Evolutionary conservation across 2,329 filamentous ascomycete species (phyloP).

Genomic region (Pseudogymnoascus sp.): DNA sequence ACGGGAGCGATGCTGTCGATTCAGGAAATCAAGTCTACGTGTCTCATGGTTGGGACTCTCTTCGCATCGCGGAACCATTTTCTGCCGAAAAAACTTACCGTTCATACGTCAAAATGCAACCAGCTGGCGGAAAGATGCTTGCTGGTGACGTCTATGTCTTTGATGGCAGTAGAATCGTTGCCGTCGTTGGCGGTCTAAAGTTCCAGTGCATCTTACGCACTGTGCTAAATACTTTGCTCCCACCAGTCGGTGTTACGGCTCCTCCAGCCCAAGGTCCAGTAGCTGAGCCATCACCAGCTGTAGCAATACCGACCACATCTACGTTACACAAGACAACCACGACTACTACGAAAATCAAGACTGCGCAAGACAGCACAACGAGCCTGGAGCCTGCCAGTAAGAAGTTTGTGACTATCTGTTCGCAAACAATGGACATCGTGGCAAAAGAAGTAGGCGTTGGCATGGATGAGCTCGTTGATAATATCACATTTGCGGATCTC

Average conservation of each 20-base stretch:
- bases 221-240: slow-evolving; percentile 60
- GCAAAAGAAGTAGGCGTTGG: slow-evolving; percentile 51
- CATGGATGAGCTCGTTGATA: slow-evolving; percentile 49
- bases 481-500: slow-evolving; percentile 49
- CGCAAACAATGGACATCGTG: slow-evolving; percentile 46
- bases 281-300: slow-evolving; percentile 30
- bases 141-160: slow-evolving; percentile 50
- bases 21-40: slow-evolving; percentile 51
- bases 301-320: slow-evolving; percentile 26
- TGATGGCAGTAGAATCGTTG: slow-evolving; percentile 31
- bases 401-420: slow-evolving; percentile 41
- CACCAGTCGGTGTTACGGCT: slow-evolving; percentile 46
- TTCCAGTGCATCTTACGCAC: slow-evolving; percentile 42
- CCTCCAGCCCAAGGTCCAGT: slow-evolving; percentile 32
- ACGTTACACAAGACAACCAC: slow-evolving; percentile 28
- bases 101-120: slow-evolving; percentile 53
- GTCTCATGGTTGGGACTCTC: slow-evolving; percentile 52
- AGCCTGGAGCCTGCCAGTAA: slow-evolving; percentile 45
- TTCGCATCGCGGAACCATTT: slow-evolving; percentile 44
- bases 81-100: slow-evolving; percentile 43
- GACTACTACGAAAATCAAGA: slow-evolving; percentile 34
- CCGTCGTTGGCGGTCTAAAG: slow-evolving; percentile 23
- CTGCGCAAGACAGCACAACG: slow-evolving; percentile 38
- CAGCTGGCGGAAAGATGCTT: slow-evolving; percentile 43
- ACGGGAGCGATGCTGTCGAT: slow-evolving; percentile 48